These are phyloP conservation scores for Aegilops longissima DNA, from an alignment of 176 grass and related monocot species.

Conservation along the genomic window DNA sequence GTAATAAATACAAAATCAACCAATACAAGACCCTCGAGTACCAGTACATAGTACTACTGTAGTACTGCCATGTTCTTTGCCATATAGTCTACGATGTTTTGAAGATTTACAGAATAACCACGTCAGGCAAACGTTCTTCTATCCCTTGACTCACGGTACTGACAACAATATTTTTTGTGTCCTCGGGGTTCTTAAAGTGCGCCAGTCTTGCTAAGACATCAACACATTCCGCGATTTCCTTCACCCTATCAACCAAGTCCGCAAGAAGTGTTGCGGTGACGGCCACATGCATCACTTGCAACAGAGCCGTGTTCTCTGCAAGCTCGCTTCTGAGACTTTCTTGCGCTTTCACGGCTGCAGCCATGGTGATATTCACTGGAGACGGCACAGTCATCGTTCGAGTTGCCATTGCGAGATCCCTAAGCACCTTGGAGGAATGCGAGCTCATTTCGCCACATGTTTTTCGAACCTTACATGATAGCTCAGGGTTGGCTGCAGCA, in stretches of 20 bases:
- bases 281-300: conserved; percentile 53
- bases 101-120: background rate
- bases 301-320: conserved; percentile 22
- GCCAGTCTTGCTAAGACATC: conserved; percentile 53
- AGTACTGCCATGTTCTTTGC: too few relatives aligned
- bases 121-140: background rate
- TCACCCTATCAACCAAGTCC: conserved; percentile 46
- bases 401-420: conserved; percentile 48
- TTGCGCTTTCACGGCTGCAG: conserved; percentile 28
- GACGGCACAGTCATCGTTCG: conserved; percentile 43
- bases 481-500: conserved; percentile 32
- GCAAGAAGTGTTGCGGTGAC: conserved; percentile 59
- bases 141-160: conserved; percentile 13
- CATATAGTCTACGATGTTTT: too few relatives aligned
- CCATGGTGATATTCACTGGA: conserved; percentile 20
- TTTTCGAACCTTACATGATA: conserved; percentile 30
- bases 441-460: conserved; percentile 59
- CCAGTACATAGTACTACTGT: too few relatives aligned
- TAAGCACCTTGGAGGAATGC: conserved; percentile 57
- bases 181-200: conserved; percentile 41
- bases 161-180: conserved; percentile 24
- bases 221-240: conserved; percentile 47
- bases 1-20: too few relatives aligned
- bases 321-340: conserved; percentile 17
- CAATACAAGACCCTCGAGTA: too few relatives aligned